Percentiles rank a stretch among this genome's conserved stretches.
Conservation (phyloP, 2,329 filamentous ascomycete species). For the Fusarium liriodendri region DNA sequence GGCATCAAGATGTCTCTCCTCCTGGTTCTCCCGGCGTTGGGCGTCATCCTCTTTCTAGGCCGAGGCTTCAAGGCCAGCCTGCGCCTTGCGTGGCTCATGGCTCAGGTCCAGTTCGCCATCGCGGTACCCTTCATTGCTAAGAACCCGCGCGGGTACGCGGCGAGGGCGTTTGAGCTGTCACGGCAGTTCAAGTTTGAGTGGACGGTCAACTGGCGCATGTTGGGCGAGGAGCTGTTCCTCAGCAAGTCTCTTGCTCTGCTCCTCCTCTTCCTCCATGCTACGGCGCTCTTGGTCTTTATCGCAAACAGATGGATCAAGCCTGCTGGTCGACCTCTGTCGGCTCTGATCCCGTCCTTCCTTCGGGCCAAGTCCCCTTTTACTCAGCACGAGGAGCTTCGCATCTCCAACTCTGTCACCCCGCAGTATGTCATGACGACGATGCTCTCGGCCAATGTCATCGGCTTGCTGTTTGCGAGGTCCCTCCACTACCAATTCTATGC, state of each 20-base stretch:
- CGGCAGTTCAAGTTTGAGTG: constrained; percentile 95
- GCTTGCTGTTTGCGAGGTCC: constrained; percentile 86
- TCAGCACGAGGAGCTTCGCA: constrained; percentile 64
- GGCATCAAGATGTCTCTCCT: constrained; percentile 97
- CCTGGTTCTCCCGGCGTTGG: constrained; percentile 84
- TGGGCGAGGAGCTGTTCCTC: constrained; percentile 86
- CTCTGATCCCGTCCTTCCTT: constrained; percentile 61
- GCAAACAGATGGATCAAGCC: constrained; percentile 78
- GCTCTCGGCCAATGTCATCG: constrained; percentile 80
- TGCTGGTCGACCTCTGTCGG: constrained; percentile 66
- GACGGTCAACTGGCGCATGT: constrained; percentile 98
- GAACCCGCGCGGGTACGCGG: constrained; percentile 78
- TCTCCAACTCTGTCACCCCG: constrained; percentile 71
- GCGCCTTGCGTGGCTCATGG: constrained; percentile 76
- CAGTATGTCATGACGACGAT: constrained; percentile 82
- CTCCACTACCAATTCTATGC: constrained; percentile 97
- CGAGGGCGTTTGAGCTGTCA: constrained; percentile 89
- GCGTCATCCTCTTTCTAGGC: constrained; percentile 78
- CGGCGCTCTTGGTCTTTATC: constrained; percentile 75
- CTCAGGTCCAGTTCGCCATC: constrained; percentile 78
- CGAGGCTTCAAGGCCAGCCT: constrained; percentile 74
- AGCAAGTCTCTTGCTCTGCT: constrained; percentile 73
- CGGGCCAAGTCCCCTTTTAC: constrained; percentile 58
- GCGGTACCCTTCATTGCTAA: constrained; percentile 75
- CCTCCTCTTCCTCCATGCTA: constrained; percentile 74